These are phyloP conservation scores for Hypoxylon cercidicola DNA, from an alignment of 495 filamentous ascomycete genomes.

Conservation along the genomic window DNA sequence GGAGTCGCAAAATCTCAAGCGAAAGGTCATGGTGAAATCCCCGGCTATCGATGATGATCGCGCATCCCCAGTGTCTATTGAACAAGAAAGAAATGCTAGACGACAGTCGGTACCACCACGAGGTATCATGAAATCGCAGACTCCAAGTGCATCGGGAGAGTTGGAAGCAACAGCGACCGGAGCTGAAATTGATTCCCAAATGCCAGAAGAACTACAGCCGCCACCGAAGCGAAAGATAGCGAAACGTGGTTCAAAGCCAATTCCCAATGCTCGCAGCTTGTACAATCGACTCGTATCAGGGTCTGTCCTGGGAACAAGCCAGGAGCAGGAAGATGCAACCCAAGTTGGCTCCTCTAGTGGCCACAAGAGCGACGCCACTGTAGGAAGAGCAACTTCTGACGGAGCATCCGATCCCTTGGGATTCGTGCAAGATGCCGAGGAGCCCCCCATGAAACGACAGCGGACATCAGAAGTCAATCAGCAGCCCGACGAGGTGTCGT, in stretches of 20 bases:
- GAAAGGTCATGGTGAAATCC: constrained; percentile 53
- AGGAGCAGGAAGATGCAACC: constrained; percentile 6
- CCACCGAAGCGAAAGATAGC: constrained; percentile 22
- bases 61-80: constrained; percentile 46
- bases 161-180: constrained; percentile 5
- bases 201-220: constrained; percentile 9
- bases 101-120: constrained; percentile 43
- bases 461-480: neutral
- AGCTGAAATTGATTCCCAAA: constrained; percentile 2
- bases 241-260: constrained; percentile 27
- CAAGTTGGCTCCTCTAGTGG: neutral
- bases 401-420: neutral
- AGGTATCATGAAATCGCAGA: constrained; percentile 53
- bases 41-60: constrained; percentile 42
- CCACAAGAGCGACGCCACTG: neutral
- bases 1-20: constrained; percentile 21
- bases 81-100: constrained; percentile 52
- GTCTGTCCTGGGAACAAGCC: constrained; percentile 1
- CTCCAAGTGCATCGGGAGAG: constrained; percentile 21
- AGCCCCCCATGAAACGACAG: constrained; percentile 13
- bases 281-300: constrained; percentile 46
- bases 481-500: neutral
- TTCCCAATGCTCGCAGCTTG: constrained; percentile 36
- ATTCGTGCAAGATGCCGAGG: neutral
- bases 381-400: neutral